phyloP scores from a whole-genome alignment of 2,329 filamentous ascomycete species.

The Ophiocordyceps unilateralis region DNA sequence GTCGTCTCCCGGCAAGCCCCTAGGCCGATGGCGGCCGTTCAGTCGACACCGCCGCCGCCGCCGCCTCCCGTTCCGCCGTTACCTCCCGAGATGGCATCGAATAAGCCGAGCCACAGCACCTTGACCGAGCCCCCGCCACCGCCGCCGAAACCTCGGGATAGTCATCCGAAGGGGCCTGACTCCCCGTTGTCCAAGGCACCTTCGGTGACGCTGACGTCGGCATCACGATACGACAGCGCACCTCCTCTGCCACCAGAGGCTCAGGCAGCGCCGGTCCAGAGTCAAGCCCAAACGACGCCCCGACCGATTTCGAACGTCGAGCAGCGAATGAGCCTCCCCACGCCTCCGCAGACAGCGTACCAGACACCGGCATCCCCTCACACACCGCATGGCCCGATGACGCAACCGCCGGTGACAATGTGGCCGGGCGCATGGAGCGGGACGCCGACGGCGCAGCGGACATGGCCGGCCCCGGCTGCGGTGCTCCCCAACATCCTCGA shows the following conservation, averaged over 20 bases:
- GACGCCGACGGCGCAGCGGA: background rate
- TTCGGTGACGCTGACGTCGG: slow-evolving; percentile 5
- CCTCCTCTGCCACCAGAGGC: slow-evolving; percentile 24
- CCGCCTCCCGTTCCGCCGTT: slow-evolving; percentile 57
- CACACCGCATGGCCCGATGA: slow-evolving; percentile 1
- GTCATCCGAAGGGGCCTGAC: slow-evolving; percentile 7
- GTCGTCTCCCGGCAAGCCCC: slow-evolving; percentile 57
- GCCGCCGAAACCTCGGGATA: slow-evolving; percentile 25
- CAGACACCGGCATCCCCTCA: slow-evolving; percentile 1
- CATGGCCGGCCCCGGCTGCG: slow-evolving; percentile 1
- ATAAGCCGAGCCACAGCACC: slow-evolving; percentile 14
- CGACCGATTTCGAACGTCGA: background rate
- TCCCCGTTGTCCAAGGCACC: slow-evolving; percentile 11
- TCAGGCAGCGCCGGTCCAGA: slow-evolving; percentile 2
- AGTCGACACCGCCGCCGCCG: slow-evolving; percentile 16
- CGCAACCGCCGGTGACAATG: slow-evolving; percentile 7
- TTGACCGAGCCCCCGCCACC: slow-evolving; percentile 26
- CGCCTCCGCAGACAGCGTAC: background rate
- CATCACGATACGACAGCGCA: slow-evolving; percentile 29
- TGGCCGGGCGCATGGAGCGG: slow-evolving; percentile 6
- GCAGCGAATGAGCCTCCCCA: slow-evolving; percentile 1
- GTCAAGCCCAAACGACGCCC: slow-evolving; percentile 4
- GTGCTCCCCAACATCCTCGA: slow-evolving; percentile 34
- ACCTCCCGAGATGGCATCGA: slow-evolving; percentile 42
- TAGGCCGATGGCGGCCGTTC: slow-evolving; percentile 14